phyloP scores from a whole-genome alignment of 2,329 filamentous ascomycete species.

The Aspergillus caelatus region DNA sequence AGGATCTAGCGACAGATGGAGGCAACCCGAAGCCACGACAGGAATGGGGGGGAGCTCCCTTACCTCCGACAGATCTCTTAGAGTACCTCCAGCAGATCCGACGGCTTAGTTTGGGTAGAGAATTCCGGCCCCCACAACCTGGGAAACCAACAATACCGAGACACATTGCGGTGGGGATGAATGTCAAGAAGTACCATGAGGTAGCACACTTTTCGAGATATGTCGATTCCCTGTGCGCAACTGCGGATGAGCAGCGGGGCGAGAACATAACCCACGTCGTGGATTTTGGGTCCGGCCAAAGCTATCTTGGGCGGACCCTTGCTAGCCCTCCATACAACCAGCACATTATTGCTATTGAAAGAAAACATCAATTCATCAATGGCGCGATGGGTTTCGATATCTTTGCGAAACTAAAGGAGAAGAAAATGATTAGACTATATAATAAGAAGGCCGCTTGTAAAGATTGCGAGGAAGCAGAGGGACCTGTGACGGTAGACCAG shows the following conservation, averaged over 20 bases:
- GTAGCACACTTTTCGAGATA: constrained; percentile 89
- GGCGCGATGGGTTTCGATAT: constrained; percentile 84
- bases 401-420: constrained; percentile 73
- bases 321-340: constrained; percentile 84
- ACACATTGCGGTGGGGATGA: constrained; percentile 86
- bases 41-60: constrained; percentile 48
- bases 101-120: constrained; percentile 66
- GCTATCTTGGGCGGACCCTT: constrained; percentile 87
- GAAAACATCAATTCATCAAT: constrained; percentile 80
- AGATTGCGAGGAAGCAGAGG: constrained; percentile 23
- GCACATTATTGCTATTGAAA: constrained; percentile 88
- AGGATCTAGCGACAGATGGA: constrained; percentile 11
- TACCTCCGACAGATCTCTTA: constrained; percentile 61
- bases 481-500: constrained; percentile 4
- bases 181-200: constrained; percentile 92
- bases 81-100: constrained; percentile 74
- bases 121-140: constrained; percentile 52
- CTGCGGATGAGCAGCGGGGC: constrained; percentile 53
- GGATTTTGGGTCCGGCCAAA: constrained; percentile 95
- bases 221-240: constrained; percentile 66
- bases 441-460: constrained; percentile 69
- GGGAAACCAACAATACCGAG: constrained; percentile 61
- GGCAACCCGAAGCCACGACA: constrained; percentile 10
- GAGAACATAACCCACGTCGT: constrained; percentile 77
- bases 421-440: constrained; percentile 71